These are phyloP conservation scores for Macadamia tetraphylla DNA, from an alignment of 164 flowering plant species.

Conservation along the genomic window DNA sequence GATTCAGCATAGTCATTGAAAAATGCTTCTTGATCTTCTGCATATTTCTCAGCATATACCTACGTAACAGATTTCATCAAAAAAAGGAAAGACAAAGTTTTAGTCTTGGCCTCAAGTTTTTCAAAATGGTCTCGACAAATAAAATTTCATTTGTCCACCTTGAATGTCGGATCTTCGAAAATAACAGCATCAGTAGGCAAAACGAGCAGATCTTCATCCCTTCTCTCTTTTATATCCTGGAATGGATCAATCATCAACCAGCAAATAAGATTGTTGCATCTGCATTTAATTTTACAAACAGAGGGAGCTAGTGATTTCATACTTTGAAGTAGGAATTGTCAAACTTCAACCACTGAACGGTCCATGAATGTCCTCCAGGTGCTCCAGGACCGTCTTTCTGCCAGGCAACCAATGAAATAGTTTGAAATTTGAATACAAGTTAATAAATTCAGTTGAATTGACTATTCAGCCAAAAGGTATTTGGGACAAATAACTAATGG, in stretches of 20 bases:
- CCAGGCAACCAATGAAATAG: conserved; percentile 9
- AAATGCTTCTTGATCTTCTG: conserved; percentile 79
- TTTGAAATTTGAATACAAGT: background rate
- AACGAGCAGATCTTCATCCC: conserved; percentile 83
- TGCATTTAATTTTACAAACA: background rate
- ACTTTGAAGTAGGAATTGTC: conserved; percentile 96
- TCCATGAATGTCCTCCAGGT: conserved; percentile 99
- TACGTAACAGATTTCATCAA: conserved; percentile 21
- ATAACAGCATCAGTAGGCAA: conserved; percentile 96
- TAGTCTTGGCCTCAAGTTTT: background rate
- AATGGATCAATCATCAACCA: conserved; percentile 12
- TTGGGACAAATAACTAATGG: too few species aligned
- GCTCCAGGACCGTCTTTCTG: conserved; percentile 99
- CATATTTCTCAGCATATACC: conserved; percentile 96
- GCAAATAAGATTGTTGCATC: background rate
- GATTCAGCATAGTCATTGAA: conserved; percentile 98
- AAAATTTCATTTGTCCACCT: conserved; percentile 36
- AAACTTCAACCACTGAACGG: conserved; percentile 89
- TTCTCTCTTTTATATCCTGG: conserved; percentile 86
- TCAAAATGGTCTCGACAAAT: background rate
- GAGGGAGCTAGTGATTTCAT: conserved; percentile 9
- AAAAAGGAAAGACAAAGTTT: background rate
- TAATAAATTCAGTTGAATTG: background rate
- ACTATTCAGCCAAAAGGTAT: background rate
- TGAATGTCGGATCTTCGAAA: conserved; percentile 93